These are phyloP conservation scores for Cordyceps pruinosa DNA, from an alignment of 2,329 filamentous ascomycete species.

Conservation along the genomic window DNA sequence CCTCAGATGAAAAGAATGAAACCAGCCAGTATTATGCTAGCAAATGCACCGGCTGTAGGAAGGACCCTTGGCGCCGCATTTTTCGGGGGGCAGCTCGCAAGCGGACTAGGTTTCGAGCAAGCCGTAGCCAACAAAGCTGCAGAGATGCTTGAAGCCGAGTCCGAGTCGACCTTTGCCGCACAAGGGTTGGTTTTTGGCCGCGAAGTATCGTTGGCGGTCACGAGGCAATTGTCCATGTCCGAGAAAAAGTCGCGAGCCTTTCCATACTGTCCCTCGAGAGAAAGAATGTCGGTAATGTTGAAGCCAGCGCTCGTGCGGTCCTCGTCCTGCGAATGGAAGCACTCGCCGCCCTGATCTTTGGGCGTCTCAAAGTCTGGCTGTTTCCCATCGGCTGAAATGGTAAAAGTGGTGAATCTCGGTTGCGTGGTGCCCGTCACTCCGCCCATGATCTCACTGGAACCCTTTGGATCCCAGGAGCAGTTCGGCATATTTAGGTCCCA, in stretches of 20 bases:
- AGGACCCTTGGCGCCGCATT: neutral
- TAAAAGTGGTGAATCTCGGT: neutral
- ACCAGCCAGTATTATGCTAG: neutral
- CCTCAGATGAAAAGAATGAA: neutral
- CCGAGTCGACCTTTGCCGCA: neutral
- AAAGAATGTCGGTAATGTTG: conserved; percentile 1
- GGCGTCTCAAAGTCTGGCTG: neutral
- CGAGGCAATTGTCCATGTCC: neutral
- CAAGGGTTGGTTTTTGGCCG: neutral
- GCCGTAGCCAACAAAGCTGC: neutral
- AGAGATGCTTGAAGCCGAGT: neutral
- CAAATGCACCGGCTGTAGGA: neutral
- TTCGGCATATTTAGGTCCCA: neutral
- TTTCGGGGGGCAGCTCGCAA: neutral
- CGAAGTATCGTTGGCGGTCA: neutral
- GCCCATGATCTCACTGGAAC: neutral
- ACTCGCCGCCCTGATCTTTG: neutral
- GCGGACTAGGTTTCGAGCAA: neutral
- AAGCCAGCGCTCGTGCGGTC: neutral
- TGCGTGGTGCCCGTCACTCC: neutral
- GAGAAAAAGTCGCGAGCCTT: neutral
- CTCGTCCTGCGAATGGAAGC: neutral
- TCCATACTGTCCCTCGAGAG: neutral
- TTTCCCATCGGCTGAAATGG: neutral
- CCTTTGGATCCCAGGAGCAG: neutral